A percentile compares a stretch with the other conserved stretches of the same genome.
These are phyloP conservation scores for Leucocoprinus birnbaumii DNA, from an alignment of 768 basidiomycete species.

Conservation along the genomic window DNA sequence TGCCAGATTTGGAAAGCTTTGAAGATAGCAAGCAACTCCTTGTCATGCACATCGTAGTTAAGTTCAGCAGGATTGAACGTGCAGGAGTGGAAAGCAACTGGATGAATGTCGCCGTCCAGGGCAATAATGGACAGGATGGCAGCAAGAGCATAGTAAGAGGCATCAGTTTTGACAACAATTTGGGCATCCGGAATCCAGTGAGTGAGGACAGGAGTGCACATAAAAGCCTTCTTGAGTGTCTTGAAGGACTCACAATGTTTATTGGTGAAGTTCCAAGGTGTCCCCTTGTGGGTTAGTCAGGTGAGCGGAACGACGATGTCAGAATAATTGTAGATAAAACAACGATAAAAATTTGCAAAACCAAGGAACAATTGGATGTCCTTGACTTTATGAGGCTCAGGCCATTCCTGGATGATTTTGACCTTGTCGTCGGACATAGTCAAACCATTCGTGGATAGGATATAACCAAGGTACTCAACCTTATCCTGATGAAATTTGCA, in stretches of 20 bases:
- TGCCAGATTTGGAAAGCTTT: too few species aligned
- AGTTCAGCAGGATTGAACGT: too few species aligned
- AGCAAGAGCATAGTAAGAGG: not conserved
- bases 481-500: constrained; percentile 25
- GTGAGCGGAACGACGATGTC: not conserved
- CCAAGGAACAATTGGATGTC: constrained; percentile 17
- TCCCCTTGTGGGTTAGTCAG: not conserved
- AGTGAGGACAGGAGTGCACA: not conserved
- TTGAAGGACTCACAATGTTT: not conserved
- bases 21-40: too few species aligned
- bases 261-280: not conserved
- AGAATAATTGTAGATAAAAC: constrained; percentile 1
- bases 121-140: too few species aligned
- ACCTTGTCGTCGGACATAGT: constrained; percentile 14
- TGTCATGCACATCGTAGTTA: too few species aligned
- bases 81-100: too few species aligned
- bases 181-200: constrained; percentile 1
- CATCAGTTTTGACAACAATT: not conserved
- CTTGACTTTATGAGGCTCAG: constrained; percentile 25
- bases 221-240: constrained; percentile 4
- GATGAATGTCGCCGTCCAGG: too few species aligned
- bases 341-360: too few species aligned
- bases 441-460: constrained; percentile 30
- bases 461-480: constrained; percentile 36
- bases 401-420: constrained; percentile 30